Evolutionary conservation across 2,329 filamentous ascomycete genomes (phyloP), one percentile per base, ranked within the genome.

Genomic region (Graphium sp.): DNA sequence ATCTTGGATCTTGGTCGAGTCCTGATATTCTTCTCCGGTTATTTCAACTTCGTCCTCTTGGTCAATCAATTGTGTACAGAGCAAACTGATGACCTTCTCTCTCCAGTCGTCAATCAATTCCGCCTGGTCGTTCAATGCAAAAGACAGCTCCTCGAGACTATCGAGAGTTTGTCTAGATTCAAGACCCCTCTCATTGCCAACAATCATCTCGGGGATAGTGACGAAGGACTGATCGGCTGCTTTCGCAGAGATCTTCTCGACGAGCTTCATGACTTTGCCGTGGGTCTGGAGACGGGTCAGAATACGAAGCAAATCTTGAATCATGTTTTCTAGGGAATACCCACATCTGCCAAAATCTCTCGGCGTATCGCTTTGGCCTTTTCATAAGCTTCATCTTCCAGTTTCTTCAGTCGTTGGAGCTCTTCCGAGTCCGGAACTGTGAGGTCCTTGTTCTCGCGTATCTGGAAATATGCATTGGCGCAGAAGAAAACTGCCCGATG

Each of bases 1-100:
- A 35, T 94, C 87, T 50, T 95, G 87, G 25, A 76, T 66, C 46
- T 81, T 81, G 1, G 84, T 82, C 1, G 87, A 92, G 18, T 80
- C 70, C 39, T 83, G 79, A 36, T 93, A 89, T 46, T 95, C 89
- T 34, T 94, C 77, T 15, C 89, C 89, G 8, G 83, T 87, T 3
- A 73, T 66, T 33, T 92, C 82, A 7, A 65, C 52, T 11, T 58
- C 58, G 1, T 72, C 71, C 22, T 92, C 83, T 42, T 89, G 74
- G 39, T 95, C 89, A 12, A 95, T 71, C 2, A 95, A 60, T 0
- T 81, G 72, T 34, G 73, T 65, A 8, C 79, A 53, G 7, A 94
- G 60, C 13, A 87, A 65, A 30, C 77, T 64, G 12, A 82, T 63
- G 33, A 85, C 73, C 23, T 71, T 60, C 32, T 76, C 64, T 23